phyloP scores from a whole-genome alignment of 1,139 yeast genomes.

The Yamadazyma triangularis region DNA sequence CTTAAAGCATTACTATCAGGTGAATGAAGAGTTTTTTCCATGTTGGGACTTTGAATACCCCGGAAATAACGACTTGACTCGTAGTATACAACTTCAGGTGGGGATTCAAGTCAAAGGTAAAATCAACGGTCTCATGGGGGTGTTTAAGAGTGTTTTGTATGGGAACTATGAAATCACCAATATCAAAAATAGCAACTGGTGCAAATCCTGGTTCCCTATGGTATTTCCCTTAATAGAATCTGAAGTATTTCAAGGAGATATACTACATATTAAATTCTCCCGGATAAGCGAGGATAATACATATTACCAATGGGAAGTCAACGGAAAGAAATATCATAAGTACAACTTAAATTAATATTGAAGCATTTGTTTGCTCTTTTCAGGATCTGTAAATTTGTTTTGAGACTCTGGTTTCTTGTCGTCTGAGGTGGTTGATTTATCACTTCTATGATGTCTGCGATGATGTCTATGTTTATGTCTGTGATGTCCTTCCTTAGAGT shows the following conservation, averaged over 20 bases:
- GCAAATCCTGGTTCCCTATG: slow-evolving; percentile 61
- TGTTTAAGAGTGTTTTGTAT: slow-evolving; percentile 63
- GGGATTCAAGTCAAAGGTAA: slow-evolving; percentile 8
- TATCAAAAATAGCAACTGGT: slow-evolving; percentile 15
- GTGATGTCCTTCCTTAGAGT: slow-evolving; percentile 1
- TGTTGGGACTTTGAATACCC: slow-evolving; percentile 59
- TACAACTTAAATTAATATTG: slow-evolving; percentile 9
- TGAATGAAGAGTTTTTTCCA: slow-evolving; percentile 28
- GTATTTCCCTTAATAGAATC: slow-evolving; percentile 64
- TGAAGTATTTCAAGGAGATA: slow-evolving; percentile 36
- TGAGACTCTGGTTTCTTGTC: no score
- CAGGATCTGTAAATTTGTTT: not conserved
- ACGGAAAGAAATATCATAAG: slow-evolving; percentile 16
- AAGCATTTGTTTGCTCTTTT: slow-evolving; percentile 5
- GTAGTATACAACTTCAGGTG: slow-evolving; percentile 2
- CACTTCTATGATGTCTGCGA: slow-evolving; percentile 44
- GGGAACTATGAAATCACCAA: slow-evolving; percentile 31
- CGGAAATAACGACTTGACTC: slow-evolving; percentile 4
- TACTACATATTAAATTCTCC: slow-evolving; percentile 6
- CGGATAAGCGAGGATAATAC: slow-evolving; percentile 30
- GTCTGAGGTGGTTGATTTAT: no score
- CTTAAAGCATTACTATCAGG: slow-evolving; percentile 44
- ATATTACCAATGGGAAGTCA: slow-evolving; percentile 73
- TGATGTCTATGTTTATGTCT: slow-evolving; percentile 24
- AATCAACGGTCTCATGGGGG: slow-evolving; percentile 73